Percentiles rank a stretch among this genome's conserved stretches.
phyloP scores from a whole-genome alignment of 345 rosid genomes.

The Boechera retrofracta region DNA sequence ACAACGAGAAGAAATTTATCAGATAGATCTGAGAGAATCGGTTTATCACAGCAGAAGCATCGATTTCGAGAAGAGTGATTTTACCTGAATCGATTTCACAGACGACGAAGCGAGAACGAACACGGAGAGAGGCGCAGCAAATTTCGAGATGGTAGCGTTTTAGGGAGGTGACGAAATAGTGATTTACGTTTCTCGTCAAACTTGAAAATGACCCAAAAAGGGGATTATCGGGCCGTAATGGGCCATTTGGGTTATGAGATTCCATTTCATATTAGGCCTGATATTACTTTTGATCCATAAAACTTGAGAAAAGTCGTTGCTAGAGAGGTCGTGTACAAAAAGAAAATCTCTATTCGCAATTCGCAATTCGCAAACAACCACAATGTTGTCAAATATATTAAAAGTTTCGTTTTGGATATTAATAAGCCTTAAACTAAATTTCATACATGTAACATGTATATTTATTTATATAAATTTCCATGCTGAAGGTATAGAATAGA shows the following conservation, averaged over 20 bases:
- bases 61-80: background rate
- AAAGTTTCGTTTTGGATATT: no score
- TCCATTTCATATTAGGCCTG: background rate
- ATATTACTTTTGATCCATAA: no score
- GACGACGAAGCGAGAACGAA: constrained; percentile 29
- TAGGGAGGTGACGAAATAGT: background rate
- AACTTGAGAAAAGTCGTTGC: no score
- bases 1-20: background rate
- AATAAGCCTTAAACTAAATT: no score
- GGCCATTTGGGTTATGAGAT: background rate
- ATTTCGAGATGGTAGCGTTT: background rate
- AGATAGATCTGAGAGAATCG: constrained; percentile 29
- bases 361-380: no score
- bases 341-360: no score
- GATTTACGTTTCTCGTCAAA: background rate
- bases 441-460: background rate
- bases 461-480: background rate
- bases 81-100: constrained; percentile 35
- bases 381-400: no score
- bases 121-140: constrained; percentile 14
- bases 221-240: background rate
- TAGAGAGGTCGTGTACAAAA: no score
- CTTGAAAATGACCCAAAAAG: constrained; percentile 5
- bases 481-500: no score
- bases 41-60: background rate